These are phyloP conservation scores for Arxiozyma bovina DNA, from an alignment of 1,139 yeast species.

Conservation along the genomic window DNA sequence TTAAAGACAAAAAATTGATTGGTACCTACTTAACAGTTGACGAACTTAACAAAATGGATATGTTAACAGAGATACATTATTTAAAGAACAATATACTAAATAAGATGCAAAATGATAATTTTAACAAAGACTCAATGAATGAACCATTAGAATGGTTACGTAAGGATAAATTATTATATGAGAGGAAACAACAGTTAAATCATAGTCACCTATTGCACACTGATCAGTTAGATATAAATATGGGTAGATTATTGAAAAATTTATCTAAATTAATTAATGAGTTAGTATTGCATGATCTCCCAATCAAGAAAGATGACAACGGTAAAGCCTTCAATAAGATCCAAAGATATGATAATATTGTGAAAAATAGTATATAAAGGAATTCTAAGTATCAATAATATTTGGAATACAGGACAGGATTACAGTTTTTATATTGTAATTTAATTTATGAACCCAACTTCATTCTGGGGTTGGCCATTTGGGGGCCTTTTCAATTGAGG, in stretches of 20 bases:
- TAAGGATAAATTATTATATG: neutral
- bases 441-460: neutral
- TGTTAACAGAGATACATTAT: conserved; percentile 12
- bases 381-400: neutral
- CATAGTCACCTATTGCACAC: neutral
- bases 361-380: neutral
- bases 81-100: neutral
- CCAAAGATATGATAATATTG: conserved; percentile 1
- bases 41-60: conserved; percentile 8
- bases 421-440: too few relatives aligned
- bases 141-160: neutral
- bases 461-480: conserved; percentile 50
- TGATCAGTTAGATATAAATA: neutral
- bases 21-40: conserved; percentile 7
- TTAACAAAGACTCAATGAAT: neutral
- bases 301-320: neutral
- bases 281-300: neutral
- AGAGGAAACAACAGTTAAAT: neutral
- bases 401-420: too few relatives aligned
- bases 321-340: neutral
- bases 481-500: conserved; percentile 56
- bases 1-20: neutral
- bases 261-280: neutral
- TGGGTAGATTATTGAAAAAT: neutral
- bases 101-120: neutral